A percentile compares a stretch with the other conserved stretches of the same genome.
These are phyloP conservation scores for Aspergillus pseudoviridinutans DNA, from an alignment of 2,329 filamentous ascomycete genomes.

Conservation along the genomic window DNA sequence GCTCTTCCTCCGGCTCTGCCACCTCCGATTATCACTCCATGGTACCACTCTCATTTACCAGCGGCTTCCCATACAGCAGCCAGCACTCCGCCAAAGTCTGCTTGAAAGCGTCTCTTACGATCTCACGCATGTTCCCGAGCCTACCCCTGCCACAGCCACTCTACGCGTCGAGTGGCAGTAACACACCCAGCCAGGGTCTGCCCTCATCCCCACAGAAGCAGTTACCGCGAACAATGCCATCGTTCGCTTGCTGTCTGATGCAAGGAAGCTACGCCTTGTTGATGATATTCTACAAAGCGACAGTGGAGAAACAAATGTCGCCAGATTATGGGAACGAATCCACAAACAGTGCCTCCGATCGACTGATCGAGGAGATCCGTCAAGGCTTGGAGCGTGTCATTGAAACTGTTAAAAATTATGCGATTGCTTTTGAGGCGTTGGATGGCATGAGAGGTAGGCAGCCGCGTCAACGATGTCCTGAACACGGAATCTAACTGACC, in stretches of 20 bases:
- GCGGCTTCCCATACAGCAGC: conserved; percentile 39
- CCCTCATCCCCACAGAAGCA: conserved; percentile 15
- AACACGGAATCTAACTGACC: conserved; percentile 4
- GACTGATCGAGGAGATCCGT: conserved; percentile 33
- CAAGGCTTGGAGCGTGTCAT: conserved; percentile 38
- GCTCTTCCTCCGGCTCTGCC: conserved; percentile 30
- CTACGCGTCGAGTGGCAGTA: conserved; percentile 6
- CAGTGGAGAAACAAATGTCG: conserved; percentile 32
- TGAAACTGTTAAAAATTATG: conserved; percentile 36
- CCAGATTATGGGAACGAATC: conserved; percentile 20
- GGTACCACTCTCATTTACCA: conserved; percentile 26
- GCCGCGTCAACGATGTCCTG: not conserved
- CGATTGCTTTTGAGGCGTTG: conserved; percentile 40
- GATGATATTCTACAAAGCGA: conserved; percentile 44
- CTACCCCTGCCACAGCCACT: conserved; percentile 37
- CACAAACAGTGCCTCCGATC: conserved; percentile 23
- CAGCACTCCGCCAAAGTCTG: conserved; percentile 42
- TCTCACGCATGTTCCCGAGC: conserved; percentile 39
- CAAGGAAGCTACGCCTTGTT: conserved; percentile 46
- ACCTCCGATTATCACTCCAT: conserved; percentile 29
- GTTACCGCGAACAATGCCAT: conserved; percentile 43
- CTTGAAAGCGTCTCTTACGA: conserved; percentile 36
- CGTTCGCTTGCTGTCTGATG: conserved; percentile 46
- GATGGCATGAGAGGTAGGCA: conserved; percentile 42
- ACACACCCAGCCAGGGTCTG: conserved; percentile 11